Percentiles rank a stretch among this genome's conserved stretches.
These are phyloP conservation scores for Calonectria montana DNA, from an alignment of 2,329 filamentous ascomycete genomes.

Conservation along the genomic window DNA sequence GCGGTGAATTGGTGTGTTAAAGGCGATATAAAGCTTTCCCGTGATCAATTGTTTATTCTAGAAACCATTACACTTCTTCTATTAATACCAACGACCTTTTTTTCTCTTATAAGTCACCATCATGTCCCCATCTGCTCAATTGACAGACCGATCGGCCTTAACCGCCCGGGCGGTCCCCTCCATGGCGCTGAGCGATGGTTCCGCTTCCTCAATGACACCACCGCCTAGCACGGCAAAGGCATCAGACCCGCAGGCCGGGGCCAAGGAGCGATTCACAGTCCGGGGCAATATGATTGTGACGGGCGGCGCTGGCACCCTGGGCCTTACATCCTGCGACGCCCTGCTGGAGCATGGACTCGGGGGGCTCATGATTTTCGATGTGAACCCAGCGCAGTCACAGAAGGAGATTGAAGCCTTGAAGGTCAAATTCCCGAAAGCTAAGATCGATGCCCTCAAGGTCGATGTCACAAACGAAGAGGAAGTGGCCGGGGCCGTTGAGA, in stretches of 20 bases:
- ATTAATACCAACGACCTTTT: background rate
- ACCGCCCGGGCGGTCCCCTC: slow-evolving; percentile 13
- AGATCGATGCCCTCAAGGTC: slow-evolving; percentile 21
- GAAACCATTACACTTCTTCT: background rate
- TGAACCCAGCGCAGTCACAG: slow-evolving; percentile 58
- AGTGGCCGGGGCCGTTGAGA: slow-evolving; percentile 18
- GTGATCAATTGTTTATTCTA: background rate
- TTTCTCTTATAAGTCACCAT: background rate
- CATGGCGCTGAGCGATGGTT: slow-evolving; percentile 22
- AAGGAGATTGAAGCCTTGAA: slow-evolving; percentile 17
- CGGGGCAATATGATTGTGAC: slow-evolving; percentile 60
- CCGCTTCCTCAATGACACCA: slow-evolving; percentile 21
- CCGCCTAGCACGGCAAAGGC: background rate
- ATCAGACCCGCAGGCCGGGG: slow-evolving; percentile 4
- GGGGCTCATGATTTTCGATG: slow-evolving; percentile 70
- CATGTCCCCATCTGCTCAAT: slow-evolving; percentile 11
- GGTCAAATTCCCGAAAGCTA: slow-evolving; percentile 27
- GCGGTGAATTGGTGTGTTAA: background rate
- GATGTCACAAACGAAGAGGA: slow-evolving; percentile 30
- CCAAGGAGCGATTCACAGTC: slow-evolving; percentile 21
- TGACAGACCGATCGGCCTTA: slow-evolving; percentile 14
- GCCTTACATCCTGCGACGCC: slow-evolving; percentile 62
- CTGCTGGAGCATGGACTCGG: slow-evolving; percentile 75
- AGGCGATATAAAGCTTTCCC: background rate
- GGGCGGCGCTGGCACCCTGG: slow-evolving; percentile 58